phyloP scores from a whole-genome alignment of 2,329 filamentous ascomycete species.

The Xylariales sp. region DNA sequence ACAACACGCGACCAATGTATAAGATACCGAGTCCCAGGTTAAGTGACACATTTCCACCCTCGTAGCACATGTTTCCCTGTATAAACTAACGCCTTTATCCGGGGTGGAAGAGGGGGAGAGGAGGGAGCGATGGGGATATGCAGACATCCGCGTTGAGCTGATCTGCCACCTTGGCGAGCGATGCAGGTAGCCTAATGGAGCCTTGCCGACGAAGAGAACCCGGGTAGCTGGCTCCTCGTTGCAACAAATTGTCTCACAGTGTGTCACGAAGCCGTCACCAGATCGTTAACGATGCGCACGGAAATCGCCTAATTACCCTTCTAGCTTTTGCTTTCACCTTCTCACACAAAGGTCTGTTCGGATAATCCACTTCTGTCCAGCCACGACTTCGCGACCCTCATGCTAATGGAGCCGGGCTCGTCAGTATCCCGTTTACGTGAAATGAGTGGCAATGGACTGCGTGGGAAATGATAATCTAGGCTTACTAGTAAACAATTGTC shows the following conservation, averaged over 20 bases:
- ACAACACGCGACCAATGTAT: neutral
- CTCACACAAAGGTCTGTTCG: conserved; percentile 82
- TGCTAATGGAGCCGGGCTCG: conserved; percentile 65
- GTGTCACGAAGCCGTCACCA: neutral
- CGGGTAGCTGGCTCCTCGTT: neutral
- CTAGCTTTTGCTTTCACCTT: conserved; percentile 28
- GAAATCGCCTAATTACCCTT: neutral
- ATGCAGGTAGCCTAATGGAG: conserved; percentile 3
- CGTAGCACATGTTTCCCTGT: neutral
- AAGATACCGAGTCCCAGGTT: neutral
- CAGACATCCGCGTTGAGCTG: neutral
- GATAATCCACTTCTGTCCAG: conserved; percentile 92
- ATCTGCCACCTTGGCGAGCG: conserved; percentile 2
- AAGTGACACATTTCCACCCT: neutral
- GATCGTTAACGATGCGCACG: neutral
- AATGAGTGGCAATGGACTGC: conserved; percentile 12
- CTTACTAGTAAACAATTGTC: conserved; percentile 83
- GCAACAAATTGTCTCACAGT: neutral
- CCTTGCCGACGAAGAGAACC: conserved; percentile 3
- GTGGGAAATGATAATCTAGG: conserved; percentile 34
- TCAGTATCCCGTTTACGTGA: conserved; percentile 12
- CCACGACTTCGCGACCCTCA: conserved; percentile 81
- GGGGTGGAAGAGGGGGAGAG: neutral
- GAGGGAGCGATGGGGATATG: neutral
- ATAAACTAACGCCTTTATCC: neutral